Base-by-base conservation (phyloP, 1,284 basidiomycete species). In the Cutaneotrichosporon dermatis region DNA sequence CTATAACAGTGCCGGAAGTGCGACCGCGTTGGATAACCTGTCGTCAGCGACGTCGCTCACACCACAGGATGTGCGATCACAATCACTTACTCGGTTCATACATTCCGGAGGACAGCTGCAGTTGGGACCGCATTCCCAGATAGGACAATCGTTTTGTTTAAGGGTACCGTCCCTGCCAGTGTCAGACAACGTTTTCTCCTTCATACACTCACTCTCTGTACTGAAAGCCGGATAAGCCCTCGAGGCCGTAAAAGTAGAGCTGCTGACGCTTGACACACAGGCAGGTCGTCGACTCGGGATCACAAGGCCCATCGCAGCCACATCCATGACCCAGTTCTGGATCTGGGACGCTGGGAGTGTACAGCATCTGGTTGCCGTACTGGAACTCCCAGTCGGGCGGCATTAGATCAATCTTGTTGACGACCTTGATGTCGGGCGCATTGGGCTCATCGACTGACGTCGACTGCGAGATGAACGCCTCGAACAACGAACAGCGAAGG, bases 101-200 rank as follows among this genome's bases (percentile, higher is more conserved):
- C 92, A 96, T 46, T 86, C 84, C 1, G 88, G 85, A 3, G 85
- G 85, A 76, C 92, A 96, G 1, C 83, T 81, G 73, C 92, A 96
- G 12, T 85, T 79, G 46, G 84, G 85, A 68, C 92, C 91, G 74
- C 92, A 96, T 75, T 95, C 92, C 69, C 89, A 90, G 40, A 94
- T 86, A 0, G 90, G 87, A 55, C 83, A 83, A 6, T 82, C 81
- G 10, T 76, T 68, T 7, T 76, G 69, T 65, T 82, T 84, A 40
- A 90, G 69, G 33, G 36, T 50, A 8, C 51, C 48, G 50, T 48
- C 51, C 80, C 15, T 69, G 37, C 10, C 33, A 25, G 45, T 25
- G 33, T 6, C 4, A 15, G 34, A 35, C 36, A 25, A 25, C 25
- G 25, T 25, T 25, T 25, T 25, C 25, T 25, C 25, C 52, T 33